Conservation (phyloP, 202 grass and related monocot genomes). For the Sporobolus alterniflorus region DNA sequence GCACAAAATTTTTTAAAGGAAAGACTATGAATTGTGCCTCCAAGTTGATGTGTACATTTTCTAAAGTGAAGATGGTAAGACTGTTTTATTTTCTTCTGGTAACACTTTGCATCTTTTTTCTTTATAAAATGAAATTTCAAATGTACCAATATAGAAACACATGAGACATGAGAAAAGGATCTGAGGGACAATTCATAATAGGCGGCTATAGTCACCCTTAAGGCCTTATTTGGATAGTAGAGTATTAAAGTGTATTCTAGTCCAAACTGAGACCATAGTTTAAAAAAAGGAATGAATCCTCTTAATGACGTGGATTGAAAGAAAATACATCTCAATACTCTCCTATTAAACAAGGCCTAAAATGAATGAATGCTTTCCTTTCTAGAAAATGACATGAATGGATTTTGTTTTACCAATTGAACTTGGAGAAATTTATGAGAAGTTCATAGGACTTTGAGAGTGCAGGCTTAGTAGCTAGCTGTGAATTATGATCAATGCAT, state of each 20-base stretch:
- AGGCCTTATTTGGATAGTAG: too few relatives aligned
- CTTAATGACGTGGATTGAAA: too few relatives aligned
- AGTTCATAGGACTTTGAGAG: background rate
- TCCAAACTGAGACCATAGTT: too few relatives aligned
- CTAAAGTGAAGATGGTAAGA: background rate
- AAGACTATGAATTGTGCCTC: too few relatives aligned
- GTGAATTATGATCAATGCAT: conserved; percentile 33
- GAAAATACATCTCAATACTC: too few relatives aligned
- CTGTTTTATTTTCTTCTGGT: background rate
- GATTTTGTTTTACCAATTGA: background rate
- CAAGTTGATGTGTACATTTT: background rate
- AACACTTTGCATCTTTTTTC: background rate
- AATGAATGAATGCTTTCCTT: background rate
- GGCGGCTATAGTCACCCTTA: background rate
- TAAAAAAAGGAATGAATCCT: too few relatives aligned
- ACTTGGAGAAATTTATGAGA: background rate
- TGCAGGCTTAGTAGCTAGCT: background rate
- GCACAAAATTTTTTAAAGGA: too few relatives aligned
- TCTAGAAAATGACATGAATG: background rate
- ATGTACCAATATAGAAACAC: background rate
- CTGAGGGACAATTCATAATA: background rate
- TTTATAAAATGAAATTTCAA: too few relatives aligned
- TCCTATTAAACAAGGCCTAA: background rate
- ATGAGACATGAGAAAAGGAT: background rate
- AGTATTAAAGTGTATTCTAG: too few relatives aligned